These are phyloP conservation scores for Phoma herbarum DNA, from an alignment of 2,329 filamentous ascomycete genomes.

Conservation along the genomic window DNA sequence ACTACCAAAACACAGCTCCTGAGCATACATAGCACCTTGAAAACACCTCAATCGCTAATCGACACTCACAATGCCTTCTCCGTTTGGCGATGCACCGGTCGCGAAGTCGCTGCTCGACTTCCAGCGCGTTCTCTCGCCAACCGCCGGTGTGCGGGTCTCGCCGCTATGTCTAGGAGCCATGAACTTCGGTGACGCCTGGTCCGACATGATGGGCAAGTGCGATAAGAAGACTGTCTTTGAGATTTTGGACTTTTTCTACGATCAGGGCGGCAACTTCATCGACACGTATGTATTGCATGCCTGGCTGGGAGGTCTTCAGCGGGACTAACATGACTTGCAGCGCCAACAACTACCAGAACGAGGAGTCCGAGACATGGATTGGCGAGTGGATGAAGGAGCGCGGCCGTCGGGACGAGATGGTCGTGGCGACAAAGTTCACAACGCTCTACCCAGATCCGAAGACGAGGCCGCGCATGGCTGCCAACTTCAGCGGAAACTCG, in stretches of 20 bases:
- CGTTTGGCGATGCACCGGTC: slow-evolving; percentile 37
- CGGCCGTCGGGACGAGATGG: slow-evolving; percentile 59
- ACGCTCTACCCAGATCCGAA: slow-evolving; percentile 38
- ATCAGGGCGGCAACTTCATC: slow-evolving; percentile 62
- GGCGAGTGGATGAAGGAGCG: slow-evolving; percentile 61
- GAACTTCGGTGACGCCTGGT: slow-evolving; percentile 64
- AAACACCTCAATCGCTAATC: neutral
- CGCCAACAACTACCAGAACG: slow-evolving; percentile 59
- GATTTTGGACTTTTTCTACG: slow-evolving; percentile 59
- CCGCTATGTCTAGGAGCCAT: slow-evolving; percentile 64
- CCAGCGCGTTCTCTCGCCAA: slow-evolving; percentile 62
- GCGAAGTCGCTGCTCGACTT: slow-evolving; percentile 57
- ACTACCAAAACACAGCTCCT: neutral
- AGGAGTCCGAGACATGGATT: slow-evolving; percentile 59
- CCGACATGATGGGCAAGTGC: slow-evolving; percentile 53
- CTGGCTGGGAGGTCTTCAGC: neutral
- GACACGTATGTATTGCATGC: slow-evolving; percentile 52
- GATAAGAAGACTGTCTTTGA: slow-evolving; percentile 57
- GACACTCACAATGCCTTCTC: slow-evolving; percentile 30
- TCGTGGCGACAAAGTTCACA: slow-evolving; percentile 65
- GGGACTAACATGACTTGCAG: slow-evolving; percentile 30
- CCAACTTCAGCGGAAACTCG: slow-evolving; percentile 56
- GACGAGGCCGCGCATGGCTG: slow-evolving; percentile 37
- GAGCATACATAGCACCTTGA: neutral
- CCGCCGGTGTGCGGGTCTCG: slow-evolving; percentile 61